A percentile compares a stretch with the other conserved stretches of the same genome.
These are phyloP conservation scores for Begonia masoniana DNA, from an alignment of 306 rosid species.

Conservation along the genomic window DNA sequence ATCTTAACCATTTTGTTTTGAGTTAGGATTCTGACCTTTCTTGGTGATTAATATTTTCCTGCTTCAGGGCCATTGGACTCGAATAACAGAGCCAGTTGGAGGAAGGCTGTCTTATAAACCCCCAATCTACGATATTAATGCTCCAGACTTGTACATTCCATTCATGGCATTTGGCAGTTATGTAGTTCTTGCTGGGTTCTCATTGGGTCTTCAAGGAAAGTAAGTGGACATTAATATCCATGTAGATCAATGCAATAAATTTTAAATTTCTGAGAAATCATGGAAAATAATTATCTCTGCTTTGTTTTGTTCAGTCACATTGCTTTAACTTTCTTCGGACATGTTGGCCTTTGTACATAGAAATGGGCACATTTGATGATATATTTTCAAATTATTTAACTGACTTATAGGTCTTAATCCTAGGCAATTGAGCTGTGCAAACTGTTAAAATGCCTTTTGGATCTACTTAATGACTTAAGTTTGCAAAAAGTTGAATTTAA, in stretches of 20 bases:
- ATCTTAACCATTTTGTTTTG: slow-evolving; percentile 4
- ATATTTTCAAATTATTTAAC: no score
- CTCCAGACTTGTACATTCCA: slow-evolving; percentile 93
- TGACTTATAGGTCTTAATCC: no score
- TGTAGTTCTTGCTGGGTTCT: slow-evolving; percentile 87
- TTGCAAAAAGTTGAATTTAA: no score
- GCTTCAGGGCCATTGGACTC: slow-evolving; percentile 92
- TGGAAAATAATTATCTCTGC: not conserved
- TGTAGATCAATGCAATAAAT: not conserved
- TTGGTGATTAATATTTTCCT: not conserved
- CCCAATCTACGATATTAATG: slow-evolving; percentile 88
- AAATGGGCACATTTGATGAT: no score
- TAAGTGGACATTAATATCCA: slow-evolving; percentile 17
- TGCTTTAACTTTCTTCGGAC: no score
- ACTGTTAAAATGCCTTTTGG: no score
- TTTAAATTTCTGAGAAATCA: slow-evolving; percentile 1
- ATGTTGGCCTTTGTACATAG: no score
- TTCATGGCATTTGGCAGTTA: slow-evolving; percentile 96
- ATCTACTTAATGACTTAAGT: no score
- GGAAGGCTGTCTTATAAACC: slow-evolving; percentile 95
- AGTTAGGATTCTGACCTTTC: not conserved
- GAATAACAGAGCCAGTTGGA: slow-evolving; percentile 94
- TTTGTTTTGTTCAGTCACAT: not conserved
- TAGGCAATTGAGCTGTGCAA: no score
- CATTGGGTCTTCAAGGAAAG: slow-evolving; percentile 89